Percentiles rank a stretch among this genome's conserved stretches.
Conservation (phyloP, 129 eudicot species). For the Flaveria sonorensis region DNA sequence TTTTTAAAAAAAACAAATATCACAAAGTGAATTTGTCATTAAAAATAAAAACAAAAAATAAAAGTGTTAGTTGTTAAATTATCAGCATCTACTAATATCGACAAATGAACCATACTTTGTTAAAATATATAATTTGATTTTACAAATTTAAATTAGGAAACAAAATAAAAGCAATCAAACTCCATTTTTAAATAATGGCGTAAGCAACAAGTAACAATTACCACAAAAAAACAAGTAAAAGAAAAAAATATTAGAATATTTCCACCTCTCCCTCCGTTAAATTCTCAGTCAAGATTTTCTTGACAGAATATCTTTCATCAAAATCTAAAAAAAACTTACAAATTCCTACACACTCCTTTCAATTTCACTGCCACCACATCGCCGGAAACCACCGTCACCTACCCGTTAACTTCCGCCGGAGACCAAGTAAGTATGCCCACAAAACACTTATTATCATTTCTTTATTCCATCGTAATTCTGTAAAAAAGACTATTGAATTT, state of each 20-base stretch:
- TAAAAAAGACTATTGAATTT: background rate
- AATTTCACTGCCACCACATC: background rate
- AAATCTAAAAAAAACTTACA: too few relatives aligned
- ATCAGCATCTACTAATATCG: too few relatives aligned
- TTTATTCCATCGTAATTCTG: background rate
- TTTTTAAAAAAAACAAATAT: too few relatives aligned
- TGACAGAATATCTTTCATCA: background rate
- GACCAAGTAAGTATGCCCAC: background rate
- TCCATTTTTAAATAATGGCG: background rate
- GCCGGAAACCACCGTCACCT: background rate
- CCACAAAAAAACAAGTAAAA: background rate
- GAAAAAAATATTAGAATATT: background rate
- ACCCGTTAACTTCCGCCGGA: background rate
- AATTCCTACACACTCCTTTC: background rate
- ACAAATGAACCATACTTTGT: too few relatives aligned
- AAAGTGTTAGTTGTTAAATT: too few relatives aligned
- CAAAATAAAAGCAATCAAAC: background rate
- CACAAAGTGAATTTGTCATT: too few relatives aligned
- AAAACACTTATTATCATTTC: background rate
- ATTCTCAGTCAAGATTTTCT: background rate
- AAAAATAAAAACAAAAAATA: too few relatives aligned
- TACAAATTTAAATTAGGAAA: background rate
- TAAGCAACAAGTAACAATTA: conserved; percentile 5
- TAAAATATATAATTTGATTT: too few relatives aligned
- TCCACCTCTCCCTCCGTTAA: conserved; percentile 6